Percentiles rank a stretch among this genome's conserved stretches.
Evolutionary conservation across 2,329 filamentous ascomycete species (phyloP).

Genomic region (Penicillium sp.): DNA sequence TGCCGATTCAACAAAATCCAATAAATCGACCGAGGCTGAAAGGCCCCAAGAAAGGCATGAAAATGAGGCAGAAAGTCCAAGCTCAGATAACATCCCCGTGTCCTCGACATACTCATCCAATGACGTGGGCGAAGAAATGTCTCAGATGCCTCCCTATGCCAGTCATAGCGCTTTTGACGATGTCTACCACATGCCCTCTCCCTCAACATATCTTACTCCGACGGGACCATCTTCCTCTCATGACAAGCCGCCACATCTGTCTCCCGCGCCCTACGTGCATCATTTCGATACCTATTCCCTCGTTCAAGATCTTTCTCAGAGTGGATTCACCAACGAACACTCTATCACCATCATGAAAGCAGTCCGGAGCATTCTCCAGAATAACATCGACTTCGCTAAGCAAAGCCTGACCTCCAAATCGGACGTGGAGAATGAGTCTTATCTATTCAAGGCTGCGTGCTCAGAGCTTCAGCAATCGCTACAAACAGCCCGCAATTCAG

Average conservation of each 20-base stretch:
- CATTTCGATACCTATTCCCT: slow-evolving; percentile 94
- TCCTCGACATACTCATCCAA: slow-evolving; percentile 11
- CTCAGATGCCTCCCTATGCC: slow-evolving; percentile 18
- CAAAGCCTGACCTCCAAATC: slow-evolving; percentile 81
- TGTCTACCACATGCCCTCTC: slow-evolving; percentile 44
- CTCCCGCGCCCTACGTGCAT: slow-evolving; percentile 80
- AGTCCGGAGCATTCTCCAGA: slow-evolving; percentile 70
- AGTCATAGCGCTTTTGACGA: slow-evolving; percentile 34
- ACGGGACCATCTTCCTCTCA: slow-evolving; percentile 28
- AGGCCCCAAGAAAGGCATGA: slow-evolving; percentile 17
- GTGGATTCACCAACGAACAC: slow-evolving; percentile 70
- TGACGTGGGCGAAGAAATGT: slow-evolving; percentile 13
- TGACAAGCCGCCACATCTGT: slow-evolving; percentile 58
- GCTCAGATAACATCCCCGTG: slow-evolving; percentile 8
- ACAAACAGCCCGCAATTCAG: slow-evolving; percentile 68
- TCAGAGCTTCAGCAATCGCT: slow-evolving; percentile 88
- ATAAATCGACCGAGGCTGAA: slow-evolving; percentile 19
- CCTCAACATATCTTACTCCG: slow-evolving; percentile 34
- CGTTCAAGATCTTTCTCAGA: slow-evolving; percentile 71
- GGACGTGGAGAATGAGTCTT: slow-evolving; percentile 91
- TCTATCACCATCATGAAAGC: slow-evolving; percentile 90
- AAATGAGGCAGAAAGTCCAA: slow-evolving; percentile 13
- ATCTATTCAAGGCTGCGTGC: slow-evolving; percentile 90
- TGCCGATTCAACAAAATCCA: slow-evolving; percentile 14
- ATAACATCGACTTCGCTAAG: slow-evolving; percentile 78